phyloP scores from a whole-genome alignment of 257 asterid genomes.

The Rehmannia glutinosa region DNA sequence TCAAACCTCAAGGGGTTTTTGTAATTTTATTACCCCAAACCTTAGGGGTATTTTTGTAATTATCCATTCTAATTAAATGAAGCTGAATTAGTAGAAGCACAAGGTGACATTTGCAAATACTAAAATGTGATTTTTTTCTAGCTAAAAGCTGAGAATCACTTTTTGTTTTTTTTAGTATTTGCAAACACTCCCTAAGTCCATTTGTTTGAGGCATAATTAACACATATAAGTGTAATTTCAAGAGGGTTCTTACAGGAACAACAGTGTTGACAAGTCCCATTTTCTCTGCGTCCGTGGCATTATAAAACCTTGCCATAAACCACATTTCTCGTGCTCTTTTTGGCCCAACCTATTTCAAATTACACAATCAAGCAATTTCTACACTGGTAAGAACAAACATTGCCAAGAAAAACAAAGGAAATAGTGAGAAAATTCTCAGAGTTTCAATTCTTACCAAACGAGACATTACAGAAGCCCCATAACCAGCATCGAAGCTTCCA shows the following conservation, averaged over 20 bases:
- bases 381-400: background rate
- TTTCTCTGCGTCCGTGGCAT: conserved; percentile 81
- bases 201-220: too few relatives aligned
- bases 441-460: conserved; percentile 55
- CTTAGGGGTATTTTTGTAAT: too few relatives aligned
- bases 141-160: too few relatives aligned
- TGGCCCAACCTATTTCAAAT: conserved; percentile 64
- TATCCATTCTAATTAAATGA: too few relatives aligned
- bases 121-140: too few relatives aligned
- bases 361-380: background rate
- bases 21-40: too few relatives aligned
- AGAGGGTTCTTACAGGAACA: conserved; percentile 69
- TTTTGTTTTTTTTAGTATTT: too few relatives aligned
- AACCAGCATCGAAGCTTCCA: conserved; percentile 99
- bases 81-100: too few relatives aligned
- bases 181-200: too few relatives aligned
- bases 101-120: too few relatives aligned
- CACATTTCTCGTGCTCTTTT: conserved; percentile 93
- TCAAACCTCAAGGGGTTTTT: too few relatives aligned
- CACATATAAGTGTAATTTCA: too few relatives aligned
- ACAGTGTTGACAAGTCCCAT: conserved; percentile 94
- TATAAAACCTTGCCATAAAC: conserved; percentile 80
- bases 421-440: background rate
- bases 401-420: background rate
- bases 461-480: conserved; percentile 87